Conservation (phyloP, 192 early-diverging fungal species). For the Mycoemilia scoparia region DNA sequence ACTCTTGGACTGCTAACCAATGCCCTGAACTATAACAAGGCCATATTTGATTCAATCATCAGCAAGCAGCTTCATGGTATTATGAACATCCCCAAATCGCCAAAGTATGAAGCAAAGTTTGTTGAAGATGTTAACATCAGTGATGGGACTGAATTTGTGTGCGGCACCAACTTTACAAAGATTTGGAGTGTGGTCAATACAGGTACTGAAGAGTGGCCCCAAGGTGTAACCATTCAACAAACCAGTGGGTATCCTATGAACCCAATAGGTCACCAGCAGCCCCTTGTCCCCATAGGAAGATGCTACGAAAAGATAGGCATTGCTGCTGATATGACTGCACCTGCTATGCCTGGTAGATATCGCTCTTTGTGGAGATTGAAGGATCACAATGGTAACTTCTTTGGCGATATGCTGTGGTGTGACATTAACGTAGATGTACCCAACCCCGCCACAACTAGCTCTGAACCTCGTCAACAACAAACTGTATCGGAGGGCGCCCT, state of each 20-base stretch:
- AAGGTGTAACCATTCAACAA: conserved; percentile 32
- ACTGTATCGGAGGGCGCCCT: no score
- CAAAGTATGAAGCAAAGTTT: conserved; percentile 25
- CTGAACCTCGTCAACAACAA: no score
- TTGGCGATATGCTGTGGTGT: conserved; percentile 52
- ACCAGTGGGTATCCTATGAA: conserved; percentile 34
- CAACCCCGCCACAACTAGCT: background rate
- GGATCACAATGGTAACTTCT: conserved; percentile 34
- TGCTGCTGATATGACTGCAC: conserved; percentile 45
- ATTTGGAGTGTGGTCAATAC: conserved; percentile 52
- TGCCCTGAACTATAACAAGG: no score
- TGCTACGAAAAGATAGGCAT: conserved; percentile 34
- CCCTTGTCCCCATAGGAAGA: conserved; percentile 27
- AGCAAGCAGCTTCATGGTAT: background rate
- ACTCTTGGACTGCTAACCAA: no score
- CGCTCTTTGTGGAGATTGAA: conserved; percentile 43
- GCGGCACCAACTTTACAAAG: conserved; percentile 41
- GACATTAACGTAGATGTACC: conserved; percentile 34
- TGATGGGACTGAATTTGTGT: conserved; percentile 35
- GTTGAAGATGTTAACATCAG: conserved; percentile 50
- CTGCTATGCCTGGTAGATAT: conserved; percentile 34
- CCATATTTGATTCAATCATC: no score
- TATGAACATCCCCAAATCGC: conserved; percentile 4
- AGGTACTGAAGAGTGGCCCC: conserved; percentile 39
- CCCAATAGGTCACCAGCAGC: conserved; percentile 17